phyloP scores from a whole-genome alignment of 139 green algal genomes.

The Asterochloris sp. region DNA sequence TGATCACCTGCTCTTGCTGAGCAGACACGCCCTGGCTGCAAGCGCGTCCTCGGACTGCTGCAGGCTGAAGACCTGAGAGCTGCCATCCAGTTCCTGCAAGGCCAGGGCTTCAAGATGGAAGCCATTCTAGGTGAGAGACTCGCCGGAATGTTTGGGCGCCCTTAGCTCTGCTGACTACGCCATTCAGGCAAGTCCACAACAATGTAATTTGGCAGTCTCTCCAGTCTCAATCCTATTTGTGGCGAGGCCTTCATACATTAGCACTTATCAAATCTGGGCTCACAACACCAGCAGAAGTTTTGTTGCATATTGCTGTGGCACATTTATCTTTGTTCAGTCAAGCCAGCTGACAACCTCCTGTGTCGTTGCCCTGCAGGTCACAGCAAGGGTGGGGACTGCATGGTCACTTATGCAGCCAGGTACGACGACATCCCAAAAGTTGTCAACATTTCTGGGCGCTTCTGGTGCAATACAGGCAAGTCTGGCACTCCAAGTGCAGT shows the following conservation, averaged over 20 bases:
- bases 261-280: too few species aligned
- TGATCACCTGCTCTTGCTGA: too few species aligned
- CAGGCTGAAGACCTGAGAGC: constrained; percentile 24
- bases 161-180: background rate
- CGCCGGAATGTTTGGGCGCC: background rate
- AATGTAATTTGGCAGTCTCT: too few species aligned
- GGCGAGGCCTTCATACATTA: too few species aligned
- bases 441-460: constrained; percentile 58
- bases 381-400: constrained; percentile 54
- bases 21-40: too few species aligned
- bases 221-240: too few species aligned
- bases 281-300: too few species aligned
- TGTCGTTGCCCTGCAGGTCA: constrained; percentile 34
- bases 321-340: too few species aligned
- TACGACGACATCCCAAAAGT: constrained; percentile 60
- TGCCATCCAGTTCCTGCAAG: constrained; percentile 31
- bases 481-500: constrained; percentile 7
- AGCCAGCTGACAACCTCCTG: too few species aligned
- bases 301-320: too few species aligned
- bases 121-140: constrained; percentile 9
- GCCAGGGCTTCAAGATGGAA: background rate
- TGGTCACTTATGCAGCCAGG: constrained; percentile 52
- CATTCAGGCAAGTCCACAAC: too few species aligned
- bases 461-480: constrained; percentile 34
- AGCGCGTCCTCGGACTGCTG: too few species aligned